Conservation (phyloP, 495 filamentous ascomycete species). For the Hypoxylon lienhwacheense region DNA sequence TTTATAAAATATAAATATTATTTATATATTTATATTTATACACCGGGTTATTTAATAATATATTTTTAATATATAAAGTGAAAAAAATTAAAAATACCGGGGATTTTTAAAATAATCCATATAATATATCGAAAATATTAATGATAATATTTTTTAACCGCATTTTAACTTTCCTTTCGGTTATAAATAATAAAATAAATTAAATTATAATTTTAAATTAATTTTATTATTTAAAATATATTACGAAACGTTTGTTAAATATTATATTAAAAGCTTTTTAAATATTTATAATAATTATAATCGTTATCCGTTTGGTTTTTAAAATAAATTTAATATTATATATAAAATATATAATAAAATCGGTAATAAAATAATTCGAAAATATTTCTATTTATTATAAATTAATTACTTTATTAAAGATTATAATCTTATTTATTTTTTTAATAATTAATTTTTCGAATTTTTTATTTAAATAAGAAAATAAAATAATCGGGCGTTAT, state of each 20-base stretch:
- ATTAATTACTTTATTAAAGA: background rate
- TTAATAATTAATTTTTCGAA: background rate
- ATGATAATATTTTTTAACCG: background rate
- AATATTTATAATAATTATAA: background rate
- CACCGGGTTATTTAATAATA: background rate
- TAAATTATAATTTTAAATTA: background rate
- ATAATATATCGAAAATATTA: background rate
- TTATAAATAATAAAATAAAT: background rate
- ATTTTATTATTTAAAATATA: background rate
- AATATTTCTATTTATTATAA: background rate
- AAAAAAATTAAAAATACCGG: background rate
- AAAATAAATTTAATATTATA: slow-evolving; percentile 6
- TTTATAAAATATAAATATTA: background rate
- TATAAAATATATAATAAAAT: background rate
- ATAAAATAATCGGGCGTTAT: background rate
- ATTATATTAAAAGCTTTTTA: background rate
- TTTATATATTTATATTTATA: background rate
- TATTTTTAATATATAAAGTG: background rate
- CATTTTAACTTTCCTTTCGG: background rate
- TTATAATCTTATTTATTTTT: background rate
- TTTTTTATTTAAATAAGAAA: background rate
- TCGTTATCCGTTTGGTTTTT: background rate
- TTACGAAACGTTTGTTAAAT: background rate
- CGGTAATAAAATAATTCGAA: background rate
- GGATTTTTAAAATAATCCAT: background rate